Base-by-base conservation (phyloP, 176 grass and related monocot species). In the Oryza meyeriana region DNA sequence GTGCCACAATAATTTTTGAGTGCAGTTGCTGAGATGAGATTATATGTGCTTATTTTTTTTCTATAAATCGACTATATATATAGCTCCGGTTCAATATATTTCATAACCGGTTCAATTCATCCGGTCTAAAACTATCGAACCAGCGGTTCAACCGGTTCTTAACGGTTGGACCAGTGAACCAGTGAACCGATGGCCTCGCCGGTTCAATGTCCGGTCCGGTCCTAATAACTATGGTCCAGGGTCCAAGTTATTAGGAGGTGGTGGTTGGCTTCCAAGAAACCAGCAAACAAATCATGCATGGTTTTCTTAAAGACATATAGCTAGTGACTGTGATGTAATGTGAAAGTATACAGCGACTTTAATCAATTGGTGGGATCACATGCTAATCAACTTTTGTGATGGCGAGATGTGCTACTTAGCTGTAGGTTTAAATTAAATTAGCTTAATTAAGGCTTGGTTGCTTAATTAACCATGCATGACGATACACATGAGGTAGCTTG, bases 261-360 rank as follows among this genome's bases (percentile, higher is more conserved):
- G 31, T 79, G 80, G 67, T 67, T 88, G 74, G 74, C 75, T 74
- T 79, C 81, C 70, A 80, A 63, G 76, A 84, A 80, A 89, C 76
- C 1, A 75, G 48, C 76, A 75, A 39, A 4, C 6, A 14, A 35
- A 85, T 22, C 20, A 41, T 61, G 35, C 13, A 58, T 61, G 27
- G 63, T 73, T 85, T 16, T 30, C 35, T 65, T 17, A 26, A 1
- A 27, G 5, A 52, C 18, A 52, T 7, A 52, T 55, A 55, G 50
- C 20, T 55, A 55, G 9, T 38, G 40, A 42, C 41, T 16, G 48
- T 57, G 86, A 72, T 58, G 75, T 55, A 55, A 55, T 55, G 50
- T 55, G 50, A 55, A 22, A 55, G 18, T 55, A 55, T 55, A 55
- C 41, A 33, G 55, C 11, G 68, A 16, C 10, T 79, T 66, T 73